Evolutionary conservation across 140 eudicot species (phyloP).

Genomic region (Bidens hawaiensis): DNA sequence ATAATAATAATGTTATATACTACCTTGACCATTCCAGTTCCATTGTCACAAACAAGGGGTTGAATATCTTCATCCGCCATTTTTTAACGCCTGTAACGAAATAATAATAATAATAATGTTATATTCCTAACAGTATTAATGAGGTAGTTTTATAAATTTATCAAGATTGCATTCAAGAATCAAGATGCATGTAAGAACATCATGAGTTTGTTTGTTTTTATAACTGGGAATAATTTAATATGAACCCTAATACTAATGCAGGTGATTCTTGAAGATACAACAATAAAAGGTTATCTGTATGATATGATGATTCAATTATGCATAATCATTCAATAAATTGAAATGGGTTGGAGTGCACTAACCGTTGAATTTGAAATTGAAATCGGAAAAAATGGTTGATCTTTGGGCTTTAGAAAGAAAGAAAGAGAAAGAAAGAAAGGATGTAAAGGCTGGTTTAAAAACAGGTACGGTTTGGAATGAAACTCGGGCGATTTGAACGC

Average conservation of each 20-base stretch:
- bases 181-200: neutral
- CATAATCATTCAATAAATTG: no score
- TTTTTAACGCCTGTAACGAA: slow-evolving; percentile 15
- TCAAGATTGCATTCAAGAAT: neutral
- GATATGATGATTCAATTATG: no score
- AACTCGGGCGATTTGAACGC: slow-evolving; percentile 21
- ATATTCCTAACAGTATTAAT: neutral
- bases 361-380: slow-evolving; percentile 1
- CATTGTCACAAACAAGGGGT: no score
- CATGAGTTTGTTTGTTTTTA: no score
- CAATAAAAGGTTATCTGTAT: no score
- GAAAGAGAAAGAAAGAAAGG: slow-evolving; percentile 3
- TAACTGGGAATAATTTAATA: no score
- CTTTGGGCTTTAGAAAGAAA: no score
- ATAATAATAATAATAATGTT: neutral
- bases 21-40: no score
- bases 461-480: slow-evolving; percentile 9
- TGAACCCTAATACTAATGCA: no score
- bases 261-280: no score
- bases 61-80: slow-evolving; percentile 74
- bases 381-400: neutral
- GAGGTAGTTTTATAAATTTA: neutral
- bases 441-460: slow-evolving; percentile 16
- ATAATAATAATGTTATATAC: slow-evolving; percentile 29
- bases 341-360: neutral